Evolutionary conservation across 805 yeast genomes (phyloP).

Genomic region (Gaillardinia entomophila): DNA sequence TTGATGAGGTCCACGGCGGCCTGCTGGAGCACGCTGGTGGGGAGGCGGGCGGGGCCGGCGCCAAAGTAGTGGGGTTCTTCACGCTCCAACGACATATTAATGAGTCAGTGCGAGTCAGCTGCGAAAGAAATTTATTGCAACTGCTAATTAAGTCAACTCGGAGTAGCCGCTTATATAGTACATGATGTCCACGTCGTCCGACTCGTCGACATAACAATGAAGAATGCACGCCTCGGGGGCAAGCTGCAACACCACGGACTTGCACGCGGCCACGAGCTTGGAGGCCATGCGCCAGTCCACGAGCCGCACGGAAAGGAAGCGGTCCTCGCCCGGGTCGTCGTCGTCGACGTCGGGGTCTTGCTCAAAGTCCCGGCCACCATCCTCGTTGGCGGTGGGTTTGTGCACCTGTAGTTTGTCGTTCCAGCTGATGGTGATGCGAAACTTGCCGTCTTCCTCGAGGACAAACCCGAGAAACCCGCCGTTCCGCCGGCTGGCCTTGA

Average conservation of each 20-base stretch:
- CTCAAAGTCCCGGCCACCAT: slow-evolving; percentile 15
- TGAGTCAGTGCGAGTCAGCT: too few relatives aligned
- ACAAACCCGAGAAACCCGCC: slow-evolving; percentile 48
- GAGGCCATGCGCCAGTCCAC: slow-evolving; percentile 68
- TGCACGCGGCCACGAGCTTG: slow-evolving; percentile 54
- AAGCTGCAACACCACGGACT: slow-evolving; percentile 54
- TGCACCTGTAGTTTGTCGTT: slow-evolving; percentile 46
- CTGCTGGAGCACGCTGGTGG: slow-evolving; percentile 76
- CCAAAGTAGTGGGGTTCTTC: slow-evolving; percentile 83
- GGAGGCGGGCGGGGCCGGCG: slow-evolving; percentile 97
- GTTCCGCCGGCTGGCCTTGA: slow-evolving; percentile 40
- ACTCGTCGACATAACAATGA: slow-evolving; percentile 62
- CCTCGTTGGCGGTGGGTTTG: slow-evolving; percentile 15
- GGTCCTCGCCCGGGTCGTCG: slow-evolving; percentile 19
- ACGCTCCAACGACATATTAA: slow-evolving; percentile 44
- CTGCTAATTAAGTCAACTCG: neutral
- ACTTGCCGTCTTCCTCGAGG: slow-evolving; percentile 49
- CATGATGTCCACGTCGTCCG: slow-evolving; percentile 57
- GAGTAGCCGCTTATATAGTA: slow-evolving; percentile 42
- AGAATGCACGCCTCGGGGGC: slow-evolving; percentile 55
- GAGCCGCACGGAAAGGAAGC: slow-evolving; percentile 46
- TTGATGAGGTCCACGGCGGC: slow-evolving; percentile 81
- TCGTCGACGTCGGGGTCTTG: slow-evolving; percentile 6
- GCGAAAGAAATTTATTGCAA: too few relatives aligned
- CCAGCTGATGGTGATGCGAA: slow-evolving; percentile 54